phyloP scores from a whole-genome alignment of 169 alveolate species.

The Plasmodium vivax region DNA sequence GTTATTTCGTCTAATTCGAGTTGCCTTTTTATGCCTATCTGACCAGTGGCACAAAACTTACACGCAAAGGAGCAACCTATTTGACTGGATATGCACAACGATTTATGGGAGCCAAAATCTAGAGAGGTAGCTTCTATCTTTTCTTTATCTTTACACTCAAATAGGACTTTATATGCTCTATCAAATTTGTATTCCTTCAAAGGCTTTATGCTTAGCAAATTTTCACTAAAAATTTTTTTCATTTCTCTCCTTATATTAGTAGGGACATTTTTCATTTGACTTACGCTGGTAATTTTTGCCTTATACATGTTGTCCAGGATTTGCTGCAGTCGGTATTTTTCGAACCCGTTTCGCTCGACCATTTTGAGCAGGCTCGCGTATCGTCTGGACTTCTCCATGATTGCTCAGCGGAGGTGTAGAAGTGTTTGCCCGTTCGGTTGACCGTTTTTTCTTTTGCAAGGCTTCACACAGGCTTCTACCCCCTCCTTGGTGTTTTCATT shows the following conservation, averaged over 20 bases:
- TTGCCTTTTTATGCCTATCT: slow-evolving; percentile 88
- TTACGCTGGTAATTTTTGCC: slow-evolving; percentile 72
- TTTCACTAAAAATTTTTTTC: slow-evolving; percentile 74
- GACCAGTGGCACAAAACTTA: slow-evolving; percentile 91
- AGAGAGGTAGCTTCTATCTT: slow-evolving; percentile 87
- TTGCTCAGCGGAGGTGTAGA: neutral
- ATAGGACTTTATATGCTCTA: slow-evolving; percentile 85
- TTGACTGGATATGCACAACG: slow-evolving; percentile 89
- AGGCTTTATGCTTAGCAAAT: slow-evolving; percentile 79
- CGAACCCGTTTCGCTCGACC: slow-evolving; percentile 41
- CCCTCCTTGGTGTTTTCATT: neutral
- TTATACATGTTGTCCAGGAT: slow-evolving; percentile 79
- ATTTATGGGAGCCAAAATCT: slow-evolving; percentile 86
- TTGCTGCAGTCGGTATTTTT: slow-evolving; percentile 80
- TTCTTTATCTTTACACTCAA: slow-evolving; percentile 85
- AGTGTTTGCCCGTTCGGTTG: neutral
- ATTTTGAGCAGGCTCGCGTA: slow-evolving; percentile 17
- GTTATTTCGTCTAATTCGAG: slow-evolving; percentile 88
- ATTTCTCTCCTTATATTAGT: slow-evolving; percentile 76
- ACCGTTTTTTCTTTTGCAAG: neutral
- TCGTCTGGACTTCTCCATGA: slow-evolving; percentile 57
- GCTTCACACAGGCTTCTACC: neutral
- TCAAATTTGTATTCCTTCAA: slow-evolving; percentile 78
- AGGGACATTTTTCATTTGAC: slow-evolving; percentile 84
- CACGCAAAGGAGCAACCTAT: slow-evolving; percentile 89